A percentile compares a stretch with the other conserved stretches of the same genome.
Conservation (phyloP, 1,139 yeast species). For the Debaryomyces udenii region DNA sequence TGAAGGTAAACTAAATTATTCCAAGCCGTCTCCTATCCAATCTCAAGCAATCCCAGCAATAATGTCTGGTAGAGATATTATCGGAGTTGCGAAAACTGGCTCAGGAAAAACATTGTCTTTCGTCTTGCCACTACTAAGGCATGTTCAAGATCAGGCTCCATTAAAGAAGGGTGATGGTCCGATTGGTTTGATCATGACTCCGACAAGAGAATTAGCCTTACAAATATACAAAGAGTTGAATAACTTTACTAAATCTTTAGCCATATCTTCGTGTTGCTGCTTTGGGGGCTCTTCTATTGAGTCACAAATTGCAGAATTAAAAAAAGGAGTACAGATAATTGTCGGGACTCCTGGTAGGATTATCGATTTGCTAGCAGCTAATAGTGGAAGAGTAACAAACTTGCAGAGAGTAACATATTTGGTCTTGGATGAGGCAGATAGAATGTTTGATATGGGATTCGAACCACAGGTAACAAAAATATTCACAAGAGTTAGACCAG, state of each 20-base stretch:
- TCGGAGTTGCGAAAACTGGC: slow-evolving; percentile 96
- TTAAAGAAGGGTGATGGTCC: slow-evolving; percentile 68
- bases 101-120: slow-evolving; percentile 95
- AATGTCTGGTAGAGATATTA: slow-evolving; percentile 86
- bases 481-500: slow-evolving; percentile 77
- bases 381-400: slow-evolving; percentile 76
- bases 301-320: slow-evolving; percentile 76
- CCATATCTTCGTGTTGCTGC: slow-evolving; percentile 67
- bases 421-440: slow-evolving; percentile 94
- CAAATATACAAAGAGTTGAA: slow-evolving; percentile 76
- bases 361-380: slow-evolving; percentile 85
- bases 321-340: slow-evolving; percentile 76
- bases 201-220: slow-evolving; percentile 89
- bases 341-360: slow-evolving; percentile 97
- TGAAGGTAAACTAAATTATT: slow-evolving; percentile 51
- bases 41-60: slow-evolving; percentile 89
- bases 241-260: slow-evolving; percentile 55
- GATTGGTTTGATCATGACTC: slow-evolving; percentile 77
- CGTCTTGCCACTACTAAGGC: slow-evolving; percentile 80
- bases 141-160: slow-evolving; percentile 71
- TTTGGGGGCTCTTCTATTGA: slow-evolving; percentile 94
- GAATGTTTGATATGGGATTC: slow-evolving; percentile 97
- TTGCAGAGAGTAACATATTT: slow-evolving; percentile 73
- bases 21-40: slow-evolving; percentile 84
- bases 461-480: slow-evolving; percentile 94